Base-by-base conservation (phyloP, 2,329 filamentous ascomycete genomes). In the Cladosporium sp. region DNA sequence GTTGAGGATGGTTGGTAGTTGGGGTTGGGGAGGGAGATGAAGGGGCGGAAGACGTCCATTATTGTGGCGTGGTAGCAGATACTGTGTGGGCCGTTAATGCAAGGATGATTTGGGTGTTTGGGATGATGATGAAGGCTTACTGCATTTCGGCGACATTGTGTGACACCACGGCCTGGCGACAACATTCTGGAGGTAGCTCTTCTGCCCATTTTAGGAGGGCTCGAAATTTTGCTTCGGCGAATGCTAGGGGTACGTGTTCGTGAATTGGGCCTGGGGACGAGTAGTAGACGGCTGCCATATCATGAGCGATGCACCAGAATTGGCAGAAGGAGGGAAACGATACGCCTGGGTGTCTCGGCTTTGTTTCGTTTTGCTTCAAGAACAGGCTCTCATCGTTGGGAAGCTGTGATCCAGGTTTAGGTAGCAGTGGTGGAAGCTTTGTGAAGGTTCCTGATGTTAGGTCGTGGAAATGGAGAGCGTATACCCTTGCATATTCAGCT, bases 121-220 rank as follows among this genome's bases (percentile, higher is more conserved):
- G 16, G 16, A 30, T 18, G 25, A 6, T 18, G 6, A 3, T 18
- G 11, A 54, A 13, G 7, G 21, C 58, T 36, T 59, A 59, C 57
- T 59, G 57, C 57, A 59, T 59, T 28, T 59, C 57, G 11, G 57
- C 36, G 11, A 59, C 57, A n/a, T 59, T 59, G 36, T 59, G 57
- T 3, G 57, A 10, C 57, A 59, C 48, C 16, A 3, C 36, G 5
- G 25, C 25, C 4, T 18, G 13, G 1, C 57, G 57, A 59, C 57
- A 21, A 11, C 57, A 59, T 7, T 23, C 53, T 30, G 53, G 28
- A 10, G 53, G 53, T 10, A 56, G 53, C 7, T 34, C n/a, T 5
- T 56, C 53, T 6, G 53, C 26, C 53, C 53, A 56, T 34, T 56
- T 56, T 18, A 56, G 18, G 16, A 56, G n/a, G 14, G 8, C 23